Percentiles rank a stretch among this genome's conserved stretches.
These are phyloP conservation scores for Fusarium palustre DNA, from an alignment of 2,329 filamentous ascomycete species.

Conservation along the genomic window DNA sequence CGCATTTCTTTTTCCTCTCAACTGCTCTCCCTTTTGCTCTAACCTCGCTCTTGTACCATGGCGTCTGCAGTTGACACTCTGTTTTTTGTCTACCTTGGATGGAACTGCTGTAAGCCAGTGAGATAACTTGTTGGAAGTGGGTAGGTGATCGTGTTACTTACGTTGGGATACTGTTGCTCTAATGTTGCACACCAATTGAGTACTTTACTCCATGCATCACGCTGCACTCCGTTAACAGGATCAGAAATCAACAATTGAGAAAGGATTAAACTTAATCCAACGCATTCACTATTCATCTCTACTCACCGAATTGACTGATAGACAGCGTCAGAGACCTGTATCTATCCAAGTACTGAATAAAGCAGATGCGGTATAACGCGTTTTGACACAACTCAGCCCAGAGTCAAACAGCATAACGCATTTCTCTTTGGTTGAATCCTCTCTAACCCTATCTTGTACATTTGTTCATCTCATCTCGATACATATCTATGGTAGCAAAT, in stretches of 20 bases:
- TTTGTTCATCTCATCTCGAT: neutral
- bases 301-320: too few species aligned
- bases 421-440: too few species aligned
- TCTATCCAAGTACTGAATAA: neutral
- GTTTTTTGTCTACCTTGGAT: neutral
- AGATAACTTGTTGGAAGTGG: neutral
- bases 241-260: neutral
- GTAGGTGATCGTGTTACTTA: neutral
- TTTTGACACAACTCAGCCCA: neutral
- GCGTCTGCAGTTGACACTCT: neutral
- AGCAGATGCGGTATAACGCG: neutral
- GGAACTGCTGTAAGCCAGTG: neutral
- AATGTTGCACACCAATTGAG: neutral
- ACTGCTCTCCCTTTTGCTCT: neutral
- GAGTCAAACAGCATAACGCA: neutral
- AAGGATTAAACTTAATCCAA: too few species aligned
- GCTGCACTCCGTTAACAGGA: neutral
- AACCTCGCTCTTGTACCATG: neutral
- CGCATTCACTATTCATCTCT: neutral
- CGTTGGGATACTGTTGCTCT: neutral
- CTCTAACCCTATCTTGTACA: neutral
- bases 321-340: neutral
- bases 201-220: too few species aligned
- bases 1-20: neutral
- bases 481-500: neutral